Conservation (phyloP, 306 rosid genomes). For the Lathyrus aphaca region DNA sequence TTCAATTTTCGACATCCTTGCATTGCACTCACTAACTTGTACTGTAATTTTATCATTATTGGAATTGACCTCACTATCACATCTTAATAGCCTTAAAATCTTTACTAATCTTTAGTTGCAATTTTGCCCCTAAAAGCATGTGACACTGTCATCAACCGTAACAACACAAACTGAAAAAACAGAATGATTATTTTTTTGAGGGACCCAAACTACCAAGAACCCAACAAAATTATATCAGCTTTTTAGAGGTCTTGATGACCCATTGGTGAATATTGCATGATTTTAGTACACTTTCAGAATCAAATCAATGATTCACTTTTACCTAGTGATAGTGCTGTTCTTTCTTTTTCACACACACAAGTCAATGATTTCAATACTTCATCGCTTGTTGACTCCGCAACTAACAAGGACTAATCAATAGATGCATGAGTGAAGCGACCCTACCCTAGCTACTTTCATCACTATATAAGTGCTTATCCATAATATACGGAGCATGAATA, state of each 20-base stretch:
- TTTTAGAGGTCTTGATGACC: conserved; percentile 40
- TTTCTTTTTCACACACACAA: conserved; percentile 52
- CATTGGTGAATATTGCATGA: conserved; percentile 43
- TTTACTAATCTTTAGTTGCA: conserved; percentile 35
- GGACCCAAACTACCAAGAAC: conserved; percentile 48
- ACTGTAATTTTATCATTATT: conserved; percentile 35
- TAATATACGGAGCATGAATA: too few relatives aligned
- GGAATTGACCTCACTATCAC: conserved; percentile 33
- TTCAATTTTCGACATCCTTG: conserved; percentile 34
- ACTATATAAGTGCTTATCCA: conserved; percentile 15
- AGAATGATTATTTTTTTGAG: conserved; percentile 41
- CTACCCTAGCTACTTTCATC: conserved; percentile 29
- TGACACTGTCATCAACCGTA: conserved; percentile 45
- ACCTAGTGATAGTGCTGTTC: conserved; percentile 28
- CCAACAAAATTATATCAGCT: conserved; percentile 56
- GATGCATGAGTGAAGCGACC: conserved; percentile 36
- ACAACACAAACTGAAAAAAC: conserved; percentile 52
- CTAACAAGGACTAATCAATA: conserved; percentile 36
- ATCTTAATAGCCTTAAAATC: conserved; percentile 25
- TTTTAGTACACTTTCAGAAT: conserved; percentile 55
- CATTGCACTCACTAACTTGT: conserved; percentile 40
- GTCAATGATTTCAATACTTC: conserved; percentile 50
- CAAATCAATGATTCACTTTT: conserved; percentile 37
- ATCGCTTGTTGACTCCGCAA: conserved; percentile 85
- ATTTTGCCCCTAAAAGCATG: conserved; percentile 48